These are phyloP conservation scores for Miamiensis avidus DNA, from an alignment of 169 alveolate species.

Conservation along the genomic window DNA sequence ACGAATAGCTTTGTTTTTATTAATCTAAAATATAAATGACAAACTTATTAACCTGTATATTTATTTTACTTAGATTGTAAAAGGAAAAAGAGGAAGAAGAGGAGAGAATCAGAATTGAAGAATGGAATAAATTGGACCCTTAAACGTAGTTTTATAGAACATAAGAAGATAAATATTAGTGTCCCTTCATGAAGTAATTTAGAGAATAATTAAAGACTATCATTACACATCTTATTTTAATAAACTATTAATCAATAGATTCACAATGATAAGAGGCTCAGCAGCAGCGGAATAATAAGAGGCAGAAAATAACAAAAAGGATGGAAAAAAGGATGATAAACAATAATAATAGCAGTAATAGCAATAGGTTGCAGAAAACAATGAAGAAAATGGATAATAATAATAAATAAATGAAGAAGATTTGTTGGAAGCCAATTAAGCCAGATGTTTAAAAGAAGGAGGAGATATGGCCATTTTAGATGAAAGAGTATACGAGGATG, in stretches of 20 bases:
- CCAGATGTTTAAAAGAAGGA: conserved; percentile 6
- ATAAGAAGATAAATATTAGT: conserved; percentile 32
- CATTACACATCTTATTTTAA: neutral
- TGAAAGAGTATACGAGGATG: conserved; percentile 42
- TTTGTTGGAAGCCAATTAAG: neutral
- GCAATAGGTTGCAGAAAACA: conserved; percentile 4
- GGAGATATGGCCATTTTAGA: conserved; percentile 26
- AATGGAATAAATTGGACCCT: conserved; percentile 46
- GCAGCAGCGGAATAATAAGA: neutral
- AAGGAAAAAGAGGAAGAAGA: conserved; percentile 47
- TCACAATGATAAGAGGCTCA: neutral
- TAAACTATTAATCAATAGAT: neutral
- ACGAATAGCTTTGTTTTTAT: neutral
- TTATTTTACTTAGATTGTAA: neutral
- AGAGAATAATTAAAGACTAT: too few species aligned
- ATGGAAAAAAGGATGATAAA: conserved; percentile 13
- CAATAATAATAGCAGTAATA: too few species aligned
- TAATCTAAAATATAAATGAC: too few species aligned
- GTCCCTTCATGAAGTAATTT: too few species aligned
- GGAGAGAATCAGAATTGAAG: conserved; percentile 35
- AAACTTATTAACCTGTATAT: too few species aligned
- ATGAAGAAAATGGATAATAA: too few species aligned
- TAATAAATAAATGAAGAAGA: conserved; percentile 36
- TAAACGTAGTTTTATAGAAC: conserved; percentile 30
- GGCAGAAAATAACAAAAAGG: neutral